These are phyloP conservation scores for Gossypium raimondii DNA, from an alignment of 345 rosid species.

Conservation along the genomic window DNA sequence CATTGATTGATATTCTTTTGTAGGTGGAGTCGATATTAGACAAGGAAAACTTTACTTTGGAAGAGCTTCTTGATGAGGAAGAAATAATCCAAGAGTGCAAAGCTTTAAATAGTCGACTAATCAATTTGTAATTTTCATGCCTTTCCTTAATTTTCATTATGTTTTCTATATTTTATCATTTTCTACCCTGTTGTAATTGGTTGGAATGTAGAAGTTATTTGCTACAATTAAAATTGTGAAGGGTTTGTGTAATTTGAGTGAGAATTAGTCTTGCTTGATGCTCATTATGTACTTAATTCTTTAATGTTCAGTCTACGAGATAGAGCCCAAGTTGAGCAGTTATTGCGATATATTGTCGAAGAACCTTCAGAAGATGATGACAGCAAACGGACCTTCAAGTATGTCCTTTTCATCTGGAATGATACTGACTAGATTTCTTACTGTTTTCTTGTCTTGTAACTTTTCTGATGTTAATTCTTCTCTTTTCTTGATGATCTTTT, in stretches of 20 bases:
- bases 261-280: constrained; percentile 13
- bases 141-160: not conserved
- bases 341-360: constrained; percentile 73
- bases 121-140: constrained; percentile 60
- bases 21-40: constrained; percentile 90
- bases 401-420: constrained; percentile 21
- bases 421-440: not conserved
- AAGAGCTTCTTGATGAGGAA: constrained; percentile 98
- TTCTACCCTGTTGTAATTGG: not conserved
- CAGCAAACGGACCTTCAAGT: constrained; percentile 84
- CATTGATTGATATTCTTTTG: constrained; percentile 1
- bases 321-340: constrained; percentile 87
- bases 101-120: constrained; percentile 90
- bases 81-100: constrained; percentile 99
- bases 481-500: constrained; percentile 19
- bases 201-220: not conserved
- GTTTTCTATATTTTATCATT: not conserved
- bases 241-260: not conserved
- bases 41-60: constrained; percentile 88
- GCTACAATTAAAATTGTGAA: not conserved
- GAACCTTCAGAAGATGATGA: constrained; percentile 86
- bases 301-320: constrained; percentile 68
- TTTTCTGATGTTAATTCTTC: not conserved
- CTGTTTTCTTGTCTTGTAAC: not conserved
- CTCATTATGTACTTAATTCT: constrained; percentile 19